These are phyloP conservation scores for Agastache rugosa DNA, from an alignment of 257 asterid species.

Conservation along the genomic window DNA sequence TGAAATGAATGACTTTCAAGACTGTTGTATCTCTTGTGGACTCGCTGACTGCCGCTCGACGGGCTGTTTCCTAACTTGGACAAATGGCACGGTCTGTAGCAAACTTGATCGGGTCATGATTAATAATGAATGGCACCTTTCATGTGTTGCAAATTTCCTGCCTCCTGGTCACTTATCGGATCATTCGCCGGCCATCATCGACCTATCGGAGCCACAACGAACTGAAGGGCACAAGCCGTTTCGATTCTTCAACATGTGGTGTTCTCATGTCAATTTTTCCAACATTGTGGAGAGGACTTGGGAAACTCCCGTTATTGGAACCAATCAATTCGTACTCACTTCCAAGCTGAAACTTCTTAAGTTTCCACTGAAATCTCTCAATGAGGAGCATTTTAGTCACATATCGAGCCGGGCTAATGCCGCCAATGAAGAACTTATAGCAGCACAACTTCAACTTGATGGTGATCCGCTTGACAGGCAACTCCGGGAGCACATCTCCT, in stretches of 20 bases:
- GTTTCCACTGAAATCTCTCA: too few species aligned
- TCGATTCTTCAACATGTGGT: neutral
- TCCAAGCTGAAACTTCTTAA: neutral
- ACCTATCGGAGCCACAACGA: too few species aligned
- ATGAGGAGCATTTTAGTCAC: neutral
- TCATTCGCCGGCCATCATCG: neutral
- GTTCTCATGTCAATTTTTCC: fast-evolving
- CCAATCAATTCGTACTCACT: neutral
- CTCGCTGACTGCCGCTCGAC: neutral
- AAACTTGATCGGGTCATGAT: neutral
- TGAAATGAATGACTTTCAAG: neutral
- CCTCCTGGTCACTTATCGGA: neutral
- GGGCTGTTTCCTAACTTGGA: neutral
- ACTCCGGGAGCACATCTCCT: too few species aligned
- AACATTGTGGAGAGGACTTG: neutral
- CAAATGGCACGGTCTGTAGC: neutral
- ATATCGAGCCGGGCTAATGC: neutral
- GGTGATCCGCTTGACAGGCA: too few species aligned
- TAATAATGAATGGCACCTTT: too few species aligned
- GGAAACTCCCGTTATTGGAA: neutral
- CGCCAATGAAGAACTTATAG: neutral
- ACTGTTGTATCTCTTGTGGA: too few species aligned
- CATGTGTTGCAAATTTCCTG: neutral
- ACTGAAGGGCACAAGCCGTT: neutral
- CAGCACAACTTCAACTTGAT: neutral